Percentiles rank a stretch among this genome's conserved stretches.
phyloP scores from a whole-genome alignment of 768 basidiomycete species.

The Rhodocollybia butyracea region DNA sequence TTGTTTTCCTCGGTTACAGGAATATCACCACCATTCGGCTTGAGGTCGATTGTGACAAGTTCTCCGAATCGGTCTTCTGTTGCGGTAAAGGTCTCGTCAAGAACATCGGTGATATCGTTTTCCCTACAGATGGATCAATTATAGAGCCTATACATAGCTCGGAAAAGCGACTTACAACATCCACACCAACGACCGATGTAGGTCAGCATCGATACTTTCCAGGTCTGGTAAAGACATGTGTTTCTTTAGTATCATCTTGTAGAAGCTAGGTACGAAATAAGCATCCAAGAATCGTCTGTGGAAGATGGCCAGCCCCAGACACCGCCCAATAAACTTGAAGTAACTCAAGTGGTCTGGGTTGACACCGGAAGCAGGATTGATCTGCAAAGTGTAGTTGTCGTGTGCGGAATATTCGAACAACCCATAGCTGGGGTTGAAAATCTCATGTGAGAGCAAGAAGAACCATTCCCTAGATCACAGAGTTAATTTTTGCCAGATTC shows the following conservation, averaged over 20 bases:
- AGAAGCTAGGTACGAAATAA: conserved; percentile 77
- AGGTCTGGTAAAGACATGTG: conserved; percentile 58
- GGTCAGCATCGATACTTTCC: conserved; percentile 65
- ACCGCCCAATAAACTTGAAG: conserved; percentile 79
- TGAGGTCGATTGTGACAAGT: conserved; percentile 62
- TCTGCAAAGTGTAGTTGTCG: conserved; percentile 79
- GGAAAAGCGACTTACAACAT: conserved; percentile 56
- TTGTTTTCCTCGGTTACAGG: conserved; percentile 75
- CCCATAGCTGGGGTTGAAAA: conserved; percentile 82
- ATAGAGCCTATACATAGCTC: not conserved
- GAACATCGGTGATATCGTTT: conserved; percentile 71
- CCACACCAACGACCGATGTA: conserved; percentile 68
- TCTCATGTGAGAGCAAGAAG: conserved; percentile 79
- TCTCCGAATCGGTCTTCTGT: conserved; percentile 79
- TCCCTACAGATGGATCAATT: conserved; percentile 38
- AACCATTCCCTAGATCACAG: conserved; percentile 70
- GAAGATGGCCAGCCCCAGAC: conserved; percentile 73
- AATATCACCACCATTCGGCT: conserved; percentile 55
- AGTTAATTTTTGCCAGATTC: conserved; percentile 7
- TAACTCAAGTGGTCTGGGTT: conserved; percentile 78
- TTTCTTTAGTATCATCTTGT: conserved; percentile 74
- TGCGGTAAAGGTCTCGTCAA: conserved; percentile 69
- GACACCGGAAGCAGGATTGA: conserved; percentile 72
- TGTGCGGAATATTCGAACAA: conserved; percentile 77
- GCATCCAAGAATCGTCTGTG: conserved; percentile 77